A percentile compares a stretch with the other conserved stretches of the same genome.
These are phyloP conservation scores for Lanmaoa rubissima DNA, from an alignment of 768 basidiomycete genomes.

Conservation along the genomic window DNA sequence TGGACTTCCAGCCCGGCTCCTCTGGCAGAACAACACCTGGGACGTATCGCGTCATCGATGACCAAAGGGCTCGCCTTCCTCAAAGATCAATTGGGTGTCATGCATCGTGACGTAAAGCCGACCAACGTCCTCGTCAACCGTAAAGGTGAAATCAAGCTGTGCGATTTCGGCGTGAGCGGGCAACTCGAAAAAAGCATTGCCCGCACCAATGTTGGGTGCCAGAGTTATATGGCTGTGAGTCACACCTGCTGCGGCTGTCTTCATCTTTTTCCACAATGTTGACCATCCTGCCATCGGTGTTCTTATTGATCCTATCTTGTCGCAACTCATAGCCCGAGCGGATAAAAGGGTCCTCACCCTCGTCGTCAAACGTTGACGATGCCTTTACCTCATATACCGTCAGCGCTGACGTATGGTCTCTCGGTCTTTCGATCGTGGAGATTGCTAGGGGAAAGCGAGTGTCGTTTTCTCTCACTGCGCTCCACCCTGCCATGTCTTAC, in stretches of 20 bases:
- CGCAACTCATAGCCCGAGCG: slow-evolving; percentile 73
- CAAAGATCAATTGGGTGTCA: slow-evolving; percentile 91
- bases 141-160: slow-evolving; percentile 89
- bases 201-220: slow-evolving; percentile 98
- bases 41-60: slow-evolving; percentile 77
- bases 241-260: slow-evolving; percentile 1
- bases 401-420: slow-evolving; percentile 96
- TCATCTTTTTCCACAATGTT: neutral
- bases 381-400: slow-evolving; percentile 74
- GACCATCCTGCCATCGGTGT: neutral
- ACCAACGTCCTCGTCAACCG: slow-evolving; percentile 91
- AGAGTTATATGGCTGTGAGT: slow-evolving; percentile 96
- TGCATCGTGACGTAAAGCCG: slow-evolving; percentile 86
- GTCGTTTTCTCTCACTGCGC: neutral
- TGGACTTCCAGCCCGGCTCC: slow-evolving; percentile 36
- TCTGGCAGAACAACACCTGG: slow-evolving; percentile 75
- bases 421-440: slow-evolving; percentile 92
- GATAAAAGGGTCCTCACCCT: slow-evolving; percentile 83
- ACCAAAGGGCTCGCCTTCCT: slow-evolving; percentile 90
- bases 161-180: slow-evolving; percentile 98
- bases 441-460: slow-evolving; percentile 68
- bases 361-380: slow-evolving; percentile 31
- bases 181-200: slow-evolving; percentile 95
- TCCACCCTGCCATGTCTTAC: neutral
- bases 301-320: neutral